Base-by-base conservation (phyloP, 1,139 yeast species). In the Wickerhamomyces sp. region DNA sequence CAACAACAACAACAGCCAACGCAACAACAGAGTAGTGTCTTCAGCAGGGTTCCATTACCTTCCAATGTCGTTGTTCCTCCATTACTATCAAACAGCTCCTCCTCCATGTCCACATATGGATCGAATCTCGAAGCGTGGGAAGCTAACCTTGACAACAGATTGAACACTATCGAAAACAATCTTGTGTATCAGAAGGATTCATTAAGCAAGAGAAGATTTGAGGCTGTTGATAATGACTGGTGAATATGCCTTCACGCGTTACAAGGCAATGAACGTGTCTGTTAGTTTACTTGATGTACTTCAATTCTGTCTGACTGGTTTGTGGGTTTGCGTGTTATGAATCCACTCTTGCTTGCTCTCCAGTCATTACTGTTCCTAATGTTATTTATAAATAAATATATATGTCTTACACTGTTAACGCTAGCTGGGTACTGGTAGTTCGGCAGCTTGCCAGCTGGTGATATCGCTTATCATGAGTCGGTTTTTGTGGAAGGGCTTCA, bases 1-100 rank as follows among this genome's bases (percentile, higher is more conserved):
- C 48, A 46, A 26, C 40, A 36, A 35, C 36, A 45, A 23, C 41
- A 34, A 26, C 33, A 18, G 23, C 23, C 23, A 18, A 18, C 23
- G 23, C 23, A 35, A 39, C 40, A 40, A 30, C 35, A 39, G 10
- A 13, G 43, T 15, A 26, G 44, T 33, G 34, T 40, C 10, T 47
- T 57, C 42, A 44, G 66, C 50, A 70, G 89, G 57, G 75, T 74
- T 4, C 81, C 84, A 1, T 63, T 83, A 45, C 88, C 88, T 4
- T 51, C 64, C 9, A 69, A 69, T 49, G 58, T 68, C 51, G 59
- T 57, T 10, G 52, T 49, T 1, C 61, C 62, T 44, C 61, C 62
- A 9, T 40, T 56, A 42, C 39, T 61, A 45, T 45, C 58, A 37
- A 53, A 53, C 42, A 30, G 50, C 41, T 36, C 52, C 4, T 45